phyloP scores from a whole-genome alignment of 2,329 filamentous ascomycete species.

The Cryoendolithus antarcticus region DNA sequence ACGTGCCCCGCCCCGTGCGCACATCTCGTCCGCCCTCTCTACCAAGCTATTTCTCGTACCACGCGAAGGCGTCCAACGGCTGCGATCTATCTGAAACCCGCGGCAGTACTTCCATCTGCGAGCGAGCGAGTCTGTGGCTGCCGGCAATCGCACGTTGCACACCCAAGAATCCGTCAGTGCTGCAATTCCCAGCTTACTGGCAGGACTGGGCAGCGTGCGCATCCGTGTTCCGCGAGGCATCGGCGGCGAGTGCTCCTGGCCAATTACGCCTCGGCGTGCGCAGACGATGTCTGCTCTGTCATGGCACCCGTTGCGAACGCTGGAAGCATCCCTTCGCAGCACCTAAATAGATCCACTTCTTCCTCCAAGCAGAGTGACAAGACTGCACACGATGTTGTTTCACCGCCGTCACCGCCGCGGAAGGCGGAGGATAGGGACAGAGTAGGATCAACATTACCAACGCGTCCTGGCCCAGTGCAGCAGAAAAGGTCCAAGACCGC shows the following conservation, averaged over 20 bases:
- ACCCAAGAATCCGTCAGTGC: too few relatives aligned
- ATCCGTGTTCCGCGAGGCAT: slow-evolving; percentile 3
- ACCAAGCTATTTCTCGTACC: too few relatives aligned
- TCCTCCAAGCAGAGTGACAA: not conserved
- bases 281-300: slow-evolving; percentile 1
- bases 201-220: slow-evolving; percentile 1
- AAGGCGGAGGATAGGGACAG: too few relatives aligned
- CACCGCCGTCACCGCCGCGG: slow-evolving; percentile 4
- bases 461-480: slow-evolving; percentile 1
- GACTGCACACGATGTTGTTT: not conserved
- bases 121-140: too few relatives aligned
- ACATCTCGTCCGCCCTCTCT: too few relatives aligned
- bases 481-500: slow-evolving; percentile 2
- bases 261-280: slow-evolving; percentile 2
- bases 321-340: slow-evolving; percentile 1
- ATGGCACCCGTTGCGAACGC: not conserved
- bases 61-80: too few relatives aligned
- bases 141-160: too few relatives aligned
- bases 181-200: too few relatives aligned
- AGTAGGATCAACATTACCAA: too few relatives aligned
- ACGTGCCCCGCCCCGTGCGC: too few relatives aligned
- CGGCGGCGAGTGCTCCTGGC: slow-evolving; percentile 2
- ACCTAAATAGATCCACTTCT: slow-evolving; percentile 1
- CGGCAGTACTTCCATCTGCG: too few relatives aligned
- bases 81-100: too few relatives aligned